Base-by-base conservation (phyloP, 306 rosid species). In the Hylodesmum podocarpum region DNA sequence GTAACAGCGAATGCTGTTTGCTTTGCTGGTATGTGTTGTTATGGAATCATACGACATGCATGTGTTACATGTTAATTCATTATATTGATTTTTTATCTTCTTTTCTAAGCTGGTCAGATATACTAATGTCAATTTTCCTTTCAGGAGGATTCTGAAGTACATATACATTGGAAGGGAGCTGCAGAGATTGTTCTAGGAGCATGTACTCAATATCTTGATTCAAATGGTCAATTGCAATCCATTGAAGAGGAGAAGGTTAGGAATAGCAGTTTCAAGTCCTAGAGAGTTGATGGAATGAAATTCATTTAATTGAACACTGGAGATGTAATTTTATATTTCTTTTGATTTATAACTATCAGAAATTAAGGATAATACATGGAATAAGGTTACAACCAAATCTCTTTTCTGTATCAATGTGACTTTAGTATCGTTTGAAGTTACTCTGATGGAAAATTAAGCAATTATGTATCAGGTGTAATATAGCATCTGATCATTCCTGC, bases 111-210 rank as follows among this genome's bases (percentile, higher is more conserved):
- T 78, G 39, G 70, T 78, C 43, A 36, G 68, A 65, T 53, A 39
- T 62, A n/a, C 44, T 67, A 2, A 69, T 57, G 68, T 36, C 62
- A 70, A 63, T 61, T 82, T 63, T 88, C 54, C 9, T 64, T 82
- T 80, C 85, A 95, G 99, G 79, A 4, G 67, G 87, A 88, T 76
- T 85, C 92, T 68, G 70, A 72, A 84, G 93, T 89, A 71, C 91
- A 89, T 79, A 84, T 95, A 78, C 97, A 95, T 68, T 95, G 99
- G 99, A 95, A 95, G 81, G 99, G 99, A 75, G 99, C 99, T 40
- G 99, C 98, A 13, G 99, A 95, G 87, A 89, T 95, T 57, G 89
- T 95, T 61, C 70, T 95, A 50, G 84, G 86, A 66, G 59, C 97
- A 8, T 95, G 99, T 64, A 80, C 87, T 5, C 84, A 74, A 55